Base-by-base conservation (phyloP, 2,329 filamentous ascomycete genomes). In the Talaromyces sp. region DNA sequence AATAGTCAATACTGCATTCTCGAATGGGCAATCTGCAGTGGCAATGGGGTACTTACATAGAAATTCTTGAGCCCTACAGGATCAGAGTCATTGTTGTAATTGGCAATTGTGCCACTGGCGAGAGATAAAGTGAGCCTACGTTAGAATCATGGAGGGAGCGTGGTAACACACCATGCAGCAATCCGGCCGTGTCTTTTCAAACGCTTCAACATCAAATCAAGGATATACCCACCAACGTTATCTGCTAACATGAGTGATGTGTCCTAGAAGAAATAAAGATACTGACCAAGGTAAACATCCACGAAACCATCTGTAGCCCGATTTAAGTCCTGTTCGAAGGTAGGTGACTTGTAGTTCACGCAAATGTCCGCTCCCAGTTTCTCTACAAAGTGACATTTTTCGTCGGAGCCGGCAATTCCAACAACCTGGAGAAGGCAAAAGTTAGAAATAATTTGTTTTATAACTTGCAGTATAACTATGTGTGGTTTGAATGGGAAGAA, bases 171-270 rank as follows among this genome's bases (percentile, higher is more conserved):
- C 63, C 65, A 64, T 33, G 63, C 66, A 19, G 66, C 66, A 42
- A 69, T 63, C 1, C 66, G 63, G 17, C 63, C 65, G 62, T 61
- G 52, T 2, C 49, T 51, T 57, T 62, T 62, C 55, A 64, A 44
- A 3, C 60, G 52, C 9, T 30, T 56, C 1, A 64, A 58, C 58
- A 64, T 36, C 27, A 79, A 68, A 60, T 82, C 79, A 53, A 82
- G 71, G 42, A 82, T 78, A 32, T 73, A 69, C 4, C 80, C 81
- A 7, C 81, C 81, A 3, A 82, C 79, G 63, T 82, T 82, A 67
- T 83, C 64, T 64, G 28, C 9, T 32, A 27, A 27, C 27, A 27
- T 27, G 1, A 27, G 27, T 27, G 27, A 27, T 27, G 1, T 27
- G 27, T 6, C 27, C 27, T 27, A 6, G 27, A 27, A 27, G 3